Percentiles rank a stretch among this genome's conserved stretches.
Evolutionary conservation across 73 alveolate species (phyloP).

Genomic region (Tetrahymena borealis): DNA sequence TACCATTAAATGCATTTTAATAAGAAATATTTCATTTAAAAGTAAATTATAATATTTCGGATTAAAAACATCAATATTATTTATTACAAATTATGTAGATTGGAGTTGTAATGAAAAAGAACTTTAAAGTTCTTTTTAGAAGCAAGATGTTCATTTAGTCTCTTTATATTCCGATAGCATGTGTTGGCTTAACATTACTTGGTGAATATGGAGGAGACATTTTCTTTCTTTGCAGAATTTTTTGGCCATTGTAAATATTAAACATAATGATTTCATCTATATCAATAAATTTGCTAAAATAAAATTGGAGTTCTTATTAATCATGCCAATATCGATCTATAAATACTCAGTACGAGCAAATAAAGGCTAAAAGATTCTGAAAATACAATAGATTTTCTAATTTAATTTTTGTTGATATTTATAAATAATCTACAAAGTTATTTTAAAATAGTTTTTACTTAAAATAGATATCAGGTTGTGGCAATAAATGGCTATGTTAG

Average conservation of each 20-base stretch:
- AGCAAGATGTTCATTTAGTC: neutral
- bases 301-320: too few relatives aligned
- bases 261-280: neutral
- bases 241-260: neutral
- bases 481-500: conserved; percentile 2
- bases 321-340: too few relatives aligned
- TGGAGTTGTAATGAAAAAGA: neutral
- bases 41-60: too few relatives aligned
- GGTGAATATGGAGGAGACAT: neutral
- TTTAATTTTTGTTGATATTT: too few relatives aligned
- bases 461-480: neutral
- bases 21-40: too few relatives aligned
- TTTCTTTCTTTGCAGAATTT: neutral
- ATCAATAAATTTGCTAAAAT: neutral
- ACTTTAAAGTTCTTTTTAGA: neutral
- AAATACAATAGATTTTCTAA: too few relatives aligned
- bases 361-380: too few relatives aligned
- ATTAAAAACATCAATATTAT: too few relatives aligned
- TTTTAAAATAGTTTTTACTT: neutral
- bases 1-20: too few relatives aligned
- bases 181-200: neutral
- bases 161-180: neutral
- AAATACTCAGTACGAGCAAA: too few relatives aligned
- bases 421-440: too few relatives aligned
- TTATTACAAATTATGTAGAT: too few relatives aligned